These are phyloP conservation scores for Xylaria arbuscula DNA, from an alignment of 2,329 filamentous ascomycete genomes.

Conservation along the genomic window DNA sequence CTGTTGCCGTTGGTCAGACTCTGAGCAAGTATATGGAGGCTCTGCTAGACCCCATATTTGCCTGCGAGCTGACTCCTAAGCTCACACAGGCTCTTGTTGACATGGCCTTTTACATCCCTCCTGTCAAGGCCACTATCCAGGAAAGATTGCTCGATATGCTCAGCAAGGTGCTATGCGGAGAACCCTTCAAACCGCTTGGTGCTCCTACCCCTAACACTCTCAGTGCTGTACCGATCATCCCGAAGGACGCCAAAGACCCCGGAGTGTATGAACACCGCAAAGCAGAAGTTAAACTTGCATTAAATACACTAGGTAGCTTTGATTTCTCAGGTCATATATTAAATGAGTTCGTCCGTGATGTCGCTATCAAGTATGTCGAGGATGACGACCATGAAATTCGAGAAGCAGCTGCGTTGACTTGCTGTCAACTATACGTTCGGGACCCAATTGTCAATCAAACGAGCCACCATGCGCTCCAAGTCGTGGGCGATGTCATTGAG, in stretches of 20 bases:
- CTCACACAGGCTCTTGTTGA: constrained; percentile 95
- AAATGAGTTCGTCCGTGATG: constrained; percentile 98
- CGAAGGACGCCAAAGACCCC: constrained; percentile 87
- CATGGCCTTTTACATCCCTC: constrained; percentile 98
- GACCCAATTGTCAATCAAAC: constrained; percentile 99
- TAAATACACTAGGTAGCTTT: constrained; percentile 97
- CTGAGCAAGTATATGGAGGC: constrained; percentile 99
- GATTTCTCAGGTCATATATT: constrained; percentile 93
- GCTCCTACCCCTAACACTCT: constrained; percentile 87
- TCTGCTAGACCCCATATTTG: constrained; percentile 94
- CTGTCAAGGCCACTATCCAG: constrained; percentile 91
- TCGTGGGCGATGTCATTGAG: constrained; percentile 97
- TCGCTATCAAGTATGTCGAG: constrained; percentile 97
- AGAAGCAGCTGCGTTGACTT: constrained; percentile 93
- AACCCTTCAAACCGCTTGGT: constrained; percentile 90
- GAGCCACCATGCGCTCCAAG: constrained; percentile 94
- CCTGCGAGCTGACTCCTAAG: constrained; percentile 92
- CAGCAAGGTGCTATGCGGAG: constrained; percentile 90
- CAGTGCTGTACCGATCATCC: constrained; percentile 81
- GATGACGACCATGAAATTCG: constrained; percentile 94
- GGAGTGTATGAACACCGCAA: constrained; percentile 83
- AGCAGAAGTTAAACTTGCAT: constrained; percentile 88
- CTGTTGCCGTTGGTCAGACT: constrained; percentile 93
- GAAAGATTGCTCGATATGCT: constrained; percentile 94
- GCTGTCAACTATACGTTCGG: constrained; percentile 95